Evolutionary conservation across 345 rosid species (phyloP).

Genomic region (Sisymbrium irio): DNA sequence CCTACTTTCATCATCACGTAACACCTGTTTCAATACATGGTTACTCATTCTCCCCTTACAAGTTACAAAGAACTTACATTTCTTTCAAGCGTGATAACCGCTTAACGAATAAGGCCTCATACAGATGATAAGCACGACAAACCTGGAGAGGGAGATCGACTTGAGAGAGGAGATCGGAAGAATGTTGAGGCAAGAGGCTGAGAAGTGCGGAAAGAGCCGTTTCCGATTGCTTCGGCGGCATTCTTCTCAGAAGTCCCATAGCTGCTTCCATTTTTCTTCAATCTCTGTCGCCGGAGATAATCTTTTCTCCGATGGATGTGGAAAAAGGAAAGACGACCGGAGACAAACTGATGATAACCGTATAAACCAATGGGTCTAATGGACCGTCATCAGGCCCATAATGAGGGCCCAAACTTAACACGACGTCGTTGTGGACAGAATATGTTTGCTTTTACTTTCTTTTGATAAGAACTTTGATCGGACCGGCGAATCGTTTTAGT

Average conservation of each 20-base stretch:
- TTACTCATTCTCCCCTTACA: background rate
- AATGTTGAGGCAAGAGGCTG: constrained; percentile 80
- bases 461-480: background rate
- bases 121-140: too few relatives aligned
- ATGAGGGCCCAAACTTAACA: background rate
- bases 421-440: background rate
- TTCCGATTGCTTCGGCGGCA: constrained; percentile 87
- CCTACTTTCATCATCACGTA: constrained; percentile 60
- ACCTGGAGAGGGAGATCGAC: constrained; percentile 29
- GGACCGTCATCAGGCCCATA: background rate
- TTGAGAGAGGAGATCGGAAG: constrained; percentile 98
- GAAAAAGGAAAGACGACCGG: background rate
- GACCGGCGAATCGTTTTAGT: constrained; percentile 1
- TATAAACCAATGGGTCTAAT: background rate
- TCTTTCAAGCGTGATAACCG: background rate
- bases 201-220: constrained; percentile 94
- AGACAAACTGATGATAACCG: background rate
- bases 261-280: constrained; percentile 73
- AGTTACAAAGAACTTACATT: background rate
- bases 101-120: too few relatives aligned
- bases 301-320: constrained; percentile 3
- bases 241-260: constrained; percentile 85
- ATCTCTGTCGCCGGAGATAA: constrained; percentile 16
- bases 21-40: constrained; percentile 45
- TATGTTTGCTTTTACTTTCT: background rate